Base-by-base conservation (phyloP, 805 yeast species). In the Wickerhamiella sergipiensis region DNA sequence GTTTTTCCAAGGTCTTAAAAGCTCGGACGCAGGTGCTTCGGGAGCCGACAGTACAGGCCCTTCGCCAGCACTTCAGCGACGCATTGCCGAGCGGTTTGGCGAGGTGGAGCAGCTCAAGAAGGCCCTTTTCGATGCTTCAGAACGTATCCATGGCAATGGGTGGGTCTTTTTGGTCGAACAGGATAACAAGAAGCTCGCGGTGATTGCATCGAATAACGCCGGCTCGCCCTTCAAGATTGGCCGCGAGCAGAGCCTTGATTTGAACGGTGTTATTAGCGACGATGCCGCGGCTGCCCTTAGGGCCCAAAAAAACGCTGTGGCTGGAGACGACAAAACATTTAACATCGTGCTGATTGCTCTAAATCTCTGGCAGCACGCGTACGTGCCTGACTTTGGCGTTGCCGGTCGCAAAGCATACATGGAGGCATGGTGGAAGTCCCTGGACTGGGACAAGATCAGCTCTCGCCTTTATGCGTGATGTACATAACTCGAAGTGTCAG, bases 341-440 rank as follows among this genome's bases (percentile, higher is more conserved):
- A 57, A 61, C 22, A 70, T 88, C 57, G 95, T 92, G 6, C 68
- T 92, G 45, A 73, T 92, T 57, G 84, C 80, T 48, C 73, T 88
- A 56, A 86, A 81, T 66, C 74, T 84, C 57, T 89, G 97, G 95
- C 95, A 90, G 65, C 78, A 80, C 56, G 86, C 95, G n/a, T 92
- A 82, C 65, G 60, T 87, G 45, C 70, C 76, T 24, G 97, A 92
- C 67, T 90, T 82, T 67, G 95, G 97, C 46, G 74, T 85, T 49
- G 63, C 59, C 21, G 94, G 92, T 22, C 83, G 82, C 69, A 71
- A 76, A 44, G 71, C 75, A 49, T 92, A 84, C 67, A 74, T 92
- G 57, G 77, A 77, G 54, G 81, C 81, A 55, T 80, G 81, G 61
- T 81, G 95, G 80, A 76, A 80, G 49, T 74, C 86, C 57, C 75